A percentile compares a stretch with the other conserved stretches of the same genome.
phyloP scores from a whole-genome alignment of 768 basidiomycete genomes.

The Trametes cingulata region DNA sequence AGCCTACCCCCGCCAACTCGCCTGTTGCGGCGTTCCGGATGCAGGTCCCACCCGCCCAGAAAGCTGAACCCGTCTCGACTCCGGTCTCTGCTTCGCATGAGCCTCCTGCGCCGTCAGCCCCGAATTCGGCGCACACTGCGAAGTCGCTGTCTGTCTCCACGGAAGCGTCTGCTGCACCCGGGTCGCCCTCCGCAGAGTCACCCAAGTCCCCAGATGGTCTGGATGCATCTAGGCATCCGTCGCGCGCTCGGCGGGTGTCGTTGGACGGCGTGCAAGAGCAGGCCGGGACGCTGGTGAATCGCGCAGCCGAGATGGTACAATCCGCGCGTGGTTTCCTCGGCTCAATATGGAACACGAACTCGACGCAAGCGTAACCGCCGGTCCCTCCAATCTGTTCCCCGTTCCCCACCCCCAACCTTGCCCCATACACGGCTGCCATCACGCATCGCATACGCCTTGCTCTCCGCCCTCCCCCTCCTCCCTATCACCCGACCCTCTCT shows the following conservation, averaged over 20 bases:
- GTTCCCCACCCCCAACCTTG: background rate
- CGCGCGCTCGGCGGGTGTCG: slow-evolving; percentile 26
- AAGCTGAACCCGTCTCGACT: slow-evolving; percentile 12
- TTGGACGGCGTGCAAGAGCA: slow-evolving; percentile 31
- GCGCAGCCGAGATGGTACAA: slow-evolving; percentile 78
- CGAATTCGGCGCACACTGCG: background rate
- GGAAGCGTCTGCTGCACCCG: background rate
- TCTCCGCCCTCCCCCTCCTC: background rate
- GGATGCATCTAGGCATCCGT: slow-evolving; percentile 24
- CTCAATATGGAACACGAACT: slow-evolving; percentile 47
- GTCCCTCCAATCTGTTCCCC: background rate
- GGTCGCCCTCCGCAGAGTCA: background rate
- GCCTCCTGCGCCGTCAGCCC: background rate
- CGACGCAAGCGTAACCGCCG: background rate
- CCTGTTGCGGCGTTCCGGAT: slow-evolving; percentile 40
- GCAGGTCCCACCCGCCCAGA: slow-evolving; percentile 17
- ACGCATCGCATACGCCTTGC: slow-evolving; percentile 2
- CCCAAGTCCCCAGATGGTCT: slow-evolving; percentile 11
- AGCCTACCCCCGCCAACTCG: slow-evolving; percentile 66
- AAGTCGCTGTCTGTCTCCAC: background rate
- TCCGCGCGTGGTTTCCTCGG: slow-evolving; percentile 79
- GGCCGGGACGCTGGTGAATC: slow-evolving; percentile 49
- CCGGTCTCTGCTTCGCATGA: slow-evolving; percentile 11
- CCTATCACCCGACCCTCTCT: background rate
- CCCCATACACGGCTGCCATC: slow-evolving; percentile 9